A percentile compares a stretch with the other conserved stretches of the same genome.
phyloP scores from a whole-genome alignment of 2,329 filamentous ascomycete species.

The Trichoderma guizhouense region DNA sequence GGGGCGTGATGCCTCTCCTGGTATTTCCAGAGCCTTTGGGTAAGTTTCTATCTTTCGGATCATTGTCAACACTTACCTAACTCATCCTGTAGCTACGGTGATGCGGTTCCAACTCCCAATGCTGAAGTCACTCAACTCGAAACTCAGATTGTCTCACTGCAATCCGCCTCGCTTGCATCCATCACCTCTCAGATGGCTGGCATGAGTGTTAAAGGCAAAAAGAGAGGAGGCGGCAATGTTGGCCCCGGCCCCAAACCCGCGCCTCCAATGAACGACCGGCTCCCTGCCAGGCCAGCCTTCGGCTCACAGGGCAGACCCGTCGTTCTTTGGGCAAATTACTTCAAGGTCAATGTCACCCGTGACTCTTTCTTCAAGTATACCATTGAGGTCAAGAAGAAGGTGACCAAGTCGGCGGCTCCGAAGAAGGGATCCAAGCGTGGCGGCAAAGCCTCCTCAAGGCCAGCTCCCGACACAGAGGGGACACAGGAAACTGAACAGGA shows the following conservation, averaged over 20 bases:
- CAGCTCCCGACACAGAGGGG: conserved; percentile 12
- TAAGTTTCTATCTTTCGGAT: conserved; percentile 2
- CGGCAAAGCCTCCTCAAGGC: conserved; percentile 17
- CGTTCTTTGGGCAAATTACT: conserved; percentile 55
- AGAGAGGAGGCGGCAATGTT: neutral
- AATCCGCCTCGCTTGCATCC: conserved; percentile 31
- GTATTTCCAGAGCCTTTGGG: conserved; percentile 24
- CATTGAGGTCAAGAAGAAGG: conserved; percentile 37
- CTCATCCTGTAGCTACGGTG: conserved; percentile 25
- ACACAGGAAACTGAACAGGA: conserved; percentile 21
- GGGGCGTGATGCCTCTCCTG: conserved; percentile 24
- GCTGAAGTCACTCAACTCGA: conserved; percentile 37
- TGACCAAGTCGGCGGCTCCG: conserved; percentile 25
- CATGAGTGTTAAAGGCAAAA: conserved; percentile 29
- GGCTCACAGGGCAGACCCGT: conserved; percentile 43
- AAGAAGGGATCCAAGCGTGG: conserved; percentile 8
- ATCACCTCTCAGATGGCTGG: conserved; percentile 38
- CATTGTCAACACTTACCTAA: neutral
- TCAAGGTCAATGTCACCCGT: conserved; percentile 40
- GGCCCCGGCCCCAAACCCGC: neutral
- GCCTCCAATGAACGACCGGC: conserved; percentile 25
- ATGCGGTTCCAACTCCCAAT: conserved; percentile 25
- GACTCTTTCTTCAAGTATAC: conserved; percentile 45
- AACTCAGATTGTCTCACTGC: conserved; percentile 35
- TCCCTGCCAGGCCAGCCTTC: conserved; percentile 50